These are phyloP conservation scores for Trichomonas vaginalis DNA, from an alignment of 208 protist species.

Conservation along the genomic window DNA sequence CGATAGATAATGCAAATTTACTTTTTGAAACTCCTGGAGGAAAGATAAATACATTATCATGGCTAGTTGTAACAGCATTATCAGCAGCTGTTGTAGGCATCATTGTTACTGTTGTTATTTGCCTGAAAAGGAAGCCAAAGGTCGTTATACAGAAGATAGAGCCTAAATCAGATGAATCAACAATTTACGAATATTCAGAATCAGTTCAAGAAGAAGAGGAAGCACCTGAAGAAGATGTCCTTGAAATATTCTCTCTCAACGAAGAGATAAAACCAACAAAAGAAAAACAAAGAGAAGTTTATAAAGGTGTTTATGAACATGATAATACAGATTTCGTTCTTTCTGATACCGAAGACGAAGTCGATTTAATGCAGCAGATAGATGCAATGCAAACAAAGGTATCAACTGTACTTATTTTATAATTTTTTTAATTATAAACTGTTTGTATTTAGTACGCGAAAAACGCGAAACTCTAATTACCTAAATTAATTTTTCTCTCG, in stretches of 20 bases:
- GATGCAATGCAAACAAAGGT: neutral
- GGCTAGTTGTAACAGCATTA: neutral
- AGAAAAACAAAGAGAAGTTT: neutral
- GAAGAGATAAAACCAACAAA: neutral
- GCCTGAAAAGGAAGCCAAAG: neutral
- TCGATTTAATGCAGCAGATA: neutral
- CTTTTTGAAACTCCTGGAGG: neutral
- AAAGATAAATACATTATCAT: too few relatives aligned
- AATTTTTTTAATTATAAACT: neutral
- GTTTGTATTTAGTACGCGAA: too few relatives aligned
- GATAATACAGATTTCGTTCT: neutral
- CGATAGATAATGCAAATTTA: neutral
- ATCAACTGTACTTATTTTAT: neutral
- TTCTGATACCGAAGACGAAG: neutral
- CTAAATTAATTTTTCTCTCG: too few relatives aligned
- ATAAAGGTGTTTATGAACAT: neutral
- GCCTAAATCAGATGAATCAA: neutral
- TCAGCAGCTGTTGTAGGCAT: neutral
- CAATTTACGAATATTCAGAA: neutral
- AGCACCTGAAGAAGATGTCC: neutral
- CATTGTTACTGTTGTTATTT: neutral
- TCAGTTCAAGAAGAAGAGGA: neutral
- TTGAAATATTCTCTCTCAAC: neutral
- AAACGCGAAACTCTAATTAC: too few relatives aligned
- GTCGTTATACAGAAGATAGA: neutral